Percentiles rank a stretch among this genome's conserved stretches.
phyloP scores from a whole-genome alignment of 371 early-diverging fungal species.

The Mortierella sp. region DNA sequence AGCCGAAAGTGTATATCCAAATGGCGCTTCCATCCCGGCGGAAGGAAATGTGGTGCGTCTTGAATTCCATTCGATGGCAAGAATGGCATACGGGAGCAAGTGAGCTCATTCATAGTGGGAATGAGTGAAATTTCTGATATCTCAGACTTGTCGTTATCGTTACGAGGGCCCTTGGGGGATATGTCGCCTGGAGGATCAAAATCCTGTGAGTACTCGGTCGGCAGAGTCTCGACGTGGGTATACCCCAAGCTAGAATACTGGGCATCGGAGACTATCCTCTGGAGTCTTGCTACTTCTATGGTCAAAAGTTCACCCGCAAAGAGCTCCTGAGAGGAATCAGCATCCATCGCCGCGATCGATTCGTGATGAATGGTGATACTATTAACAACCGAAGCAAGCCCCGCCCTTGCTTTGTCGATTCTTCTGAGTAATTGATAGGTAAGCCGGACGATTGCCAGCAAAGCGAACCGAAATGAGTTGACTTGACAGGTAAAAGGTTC shows the following conservation, averaged over 20 bases:
- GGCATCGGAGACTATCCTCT: constrained; percentile 19
- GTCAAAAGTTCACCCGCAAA: constrained; percentile 24
- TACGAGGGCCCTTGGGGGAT: constrained; percentile 45
- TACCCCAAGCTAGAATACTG: constrained; percentile 3
- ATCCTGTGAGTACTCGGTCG: too few relatives aligned
- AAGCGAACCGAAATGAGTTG: constrained; percentile 28
- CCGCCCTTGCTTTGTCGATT: constrained; percentile 27
- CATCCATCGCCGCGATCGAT: not conserved
- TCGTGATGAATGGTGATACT: not conserved
- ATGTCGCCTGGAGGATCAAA: constrained; percentile 52
- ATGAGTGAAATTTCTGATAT: constrained; percentile 57
- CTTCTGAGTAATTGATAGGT: constrained; percentile 48
- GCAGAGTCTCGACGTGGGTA: too few relatives aligned
- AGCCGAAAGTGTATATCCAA: constrained; percentile 68
- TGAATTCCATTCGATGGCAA: constrained; percentile 58
- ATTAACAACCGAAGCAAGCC: constrained; percentile 4
- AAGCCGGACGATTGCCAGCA: constrained; percentile 48
- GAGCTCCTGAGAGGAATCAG: constrained; percentile 8
- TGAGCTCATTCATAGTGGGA: constrained; percentile 61
- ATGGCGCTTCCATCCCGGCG: constrained; percentile 59
- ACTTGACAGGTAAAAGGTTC: constrained; percentile 18
- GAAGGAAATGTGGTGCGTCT: constrained; percentile 57
- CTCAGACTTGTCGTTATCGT: constrained; percentile 60
- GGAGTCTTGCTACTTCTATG: constrained; percentile 11
- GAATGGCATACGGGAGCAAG: constrained; percentile 32